A percentile compares a stretch with the other conserved stretches of the same genome.
These are phyloP conservation scores for Hymenoscyphus fraxineus DNA, from an alignment of 2,329 filamentous ascomycete genomes.

Conservation along the genomic window DNA sequence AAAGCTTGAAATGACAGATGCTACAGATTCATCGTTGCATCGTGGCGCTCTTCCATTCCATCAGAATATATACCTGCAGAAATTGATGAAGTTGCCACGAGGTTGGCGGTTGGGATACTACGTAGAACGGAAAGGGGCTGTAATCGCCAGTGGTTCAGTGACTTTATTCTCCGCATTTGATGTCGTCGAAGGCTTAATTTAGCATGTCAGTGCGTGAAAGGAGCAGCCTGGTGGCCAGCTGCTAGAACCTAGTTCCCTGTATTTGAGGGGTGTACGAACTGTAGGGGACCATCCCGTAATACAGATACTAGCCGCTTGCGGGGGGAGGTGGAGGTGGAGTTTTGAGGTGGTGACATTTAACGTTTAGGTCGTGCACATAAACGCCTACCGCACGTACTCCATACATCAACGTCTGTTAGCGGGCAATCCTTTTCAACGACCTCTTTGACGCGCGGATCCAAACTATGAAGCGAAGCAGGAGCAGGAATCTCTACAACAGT, in stretches of 20 bases:
- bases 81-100: constrained; percentile 3
- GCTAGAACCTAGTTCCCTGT: constrained; percentile 19
- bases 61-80: neutral
- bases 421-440: constrained; percentile 4
- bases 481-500: neutral
- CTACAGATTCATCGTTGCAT: constrained; percentile 7
- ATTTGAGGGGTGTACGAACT: neutral
- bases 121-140: constrained; percentile 2
- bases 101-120: constrained; percentile 1
- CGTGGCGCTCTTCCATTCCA: neutral
- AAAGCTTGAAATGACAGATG: neutral
- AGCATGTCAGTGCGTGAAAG: constrained; percentile 9
- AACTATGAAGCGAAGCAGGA: neutral
- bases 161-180: constrained; percentile 4
- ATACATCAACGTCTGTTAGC: constrained; percentile 1
- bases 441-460: constrained; percentile 4
- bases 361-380: constrained; percentile 6
- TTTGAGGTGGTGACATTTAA: constrained; percentile 3
- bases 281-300: neutral
- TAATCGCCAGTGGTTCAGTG: neutral
- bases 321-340: neutral
- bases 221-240: constrained; percentile 8
- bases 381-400: neutral
- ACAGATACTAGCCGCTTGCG: constrained; percentile 1
- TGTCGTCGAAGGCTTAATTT: constrained; percentile 18